Evolutionary conservation across 306 rosid species (phyloP), one percentile per base, ranked within the genome.

Genomic region (Prinsepia uniflora): DNA sequence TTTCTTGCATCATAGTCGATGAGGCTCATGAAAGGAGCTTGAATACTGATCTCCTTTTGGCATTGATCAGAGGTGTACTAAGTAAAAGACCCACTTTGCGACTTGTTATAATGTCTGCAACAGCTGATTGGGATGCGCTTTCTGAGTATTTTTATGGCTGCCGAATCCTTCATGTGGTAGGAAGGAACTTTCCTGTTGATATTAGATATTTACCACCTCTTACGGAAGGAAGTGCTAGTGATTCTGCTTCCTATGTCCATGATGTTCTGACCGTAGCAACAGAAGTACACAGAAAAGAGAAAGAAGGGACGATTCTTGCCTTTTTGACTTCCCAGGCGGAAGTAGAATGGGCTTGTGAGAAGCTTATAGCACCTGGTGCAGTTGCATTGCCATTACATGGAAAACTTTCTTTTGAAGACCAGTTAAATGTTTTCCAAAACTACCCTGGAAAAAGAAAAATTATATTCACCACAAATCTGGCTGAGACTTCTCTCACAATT

Each of bases 1-100:
- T 91, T 79, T 94, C 97, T 0, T 91, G 96, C 79, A 80, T 94
- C 73, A 81, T 94, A 78, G 83, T 94, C 63, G 99, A 94, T 6
- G 99, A 94, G 85, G 99, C 96, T 75, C 99, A 94, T 56, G 99
- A 94, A 78, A 86, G 99, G 83, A 94, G 96, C 78, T 74, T 94
- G 79, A 91, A 89, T 74, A 94, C 97, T 61, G 99, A 94, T 89
- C 87, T 94, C 17, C 89, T 94, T 72, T 58, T 94, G 88, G 92
- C 97, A 62, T 75, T 91, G 69, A 71, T 94, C 42, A 94, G 86
- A 79, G 58, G 77, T 76, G 82, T 94, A 67, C 89, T 94, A 8
- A 65, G 71, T 69, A 71, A 63, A 76, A 89, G 92, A 82, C 22
- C 13, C 67, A 85, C 86, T 45, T 77, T 94, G 83, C 85, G 87